Base-by-base conservation (phyloP, 2,329 filamentous ascomycete species). In the Chrysosporium queenslandicum region DNA sequence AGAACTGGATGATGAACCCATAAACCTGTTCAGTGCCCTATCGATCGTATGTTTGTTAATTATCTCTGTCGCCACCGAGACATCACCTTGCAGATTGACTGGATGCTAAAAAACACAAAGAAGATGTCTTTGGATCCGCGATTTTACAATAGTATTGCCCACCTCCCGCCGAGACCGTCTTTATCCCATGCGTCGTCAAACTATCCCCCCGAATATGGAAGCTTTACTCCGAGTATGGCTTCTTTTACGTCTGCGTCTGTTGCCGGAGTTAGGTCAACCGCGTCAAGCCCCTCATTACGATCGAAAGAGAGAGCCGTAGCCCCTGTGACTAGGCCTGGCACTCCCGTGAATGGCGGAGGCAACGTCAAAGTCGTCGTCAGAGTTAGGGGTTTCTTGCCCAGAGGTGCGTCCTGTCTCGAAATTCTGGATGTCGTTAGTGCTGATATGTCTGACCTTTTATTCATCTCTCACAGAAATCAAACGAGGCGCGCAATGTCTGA, bases 321-420 rank as follows among this genome's bases (percentile, higher is more conserved):
- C 23, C 68, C 77, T 16, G 50, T 63, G 55, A 73, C 53, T 42
- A 75, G 61, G 72, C 73, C 60, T 76, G 72, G 65, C 1, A 53
- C 58, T n/a, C 56, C 57, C 16, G 29, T 53, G 11, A 58, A 66
- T 46, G 58, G 64, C 3, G 85, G 82, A 56, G 86, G 85, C 53
- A 92, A 92, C 68, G 87, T 92, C 55, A 79, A 82, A 61, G 87
- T 92, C 25, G 87, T 91, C 27, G 87, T 92, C 55, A 77, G 87
- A 65, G 86, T 91, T 52, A 76, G 87, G 63, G 86, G 81, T 1
- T 91, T 91, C 72, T 73, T 92, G 55, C 84, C 81, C 45, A 74
- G 87, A 81, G 87, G 87, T 89, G 72, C 55, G 59, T 64, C 32
- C 39, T n/a, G 18, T 43, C 4, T 20, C 8, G 2, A n/a, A 4